These are phyloP conservation scores for Rhodomyrtus psidioides DNA, from an alignment of 441 rosid genomes.

Conservation along the genomic window DNA sequence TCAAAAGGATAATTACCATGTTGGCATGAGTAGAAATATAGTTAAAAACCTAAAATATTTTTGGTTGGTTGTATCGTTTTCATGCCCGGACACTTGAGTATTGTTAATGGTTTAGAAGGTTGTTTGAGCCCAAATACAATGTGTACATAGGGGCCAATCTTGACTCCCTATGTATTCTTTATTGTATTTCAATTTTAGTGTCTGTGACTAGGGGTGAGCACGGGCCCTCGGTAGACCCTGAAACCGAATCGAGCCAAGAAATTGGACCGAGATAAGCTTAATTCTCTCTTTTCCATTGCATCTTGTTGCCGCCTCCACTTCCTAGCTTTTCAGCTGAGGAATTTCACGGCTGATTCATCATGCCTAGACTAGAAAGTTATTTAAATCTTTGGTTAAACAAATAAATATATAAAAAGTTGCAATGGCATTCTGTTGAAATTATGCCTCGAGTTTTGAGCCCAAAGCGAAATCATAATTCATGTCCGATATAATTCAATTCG, in stretches of 20 bases:
- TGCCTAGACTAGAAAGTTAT: neutral
- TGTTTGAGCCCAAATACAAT: neutral
- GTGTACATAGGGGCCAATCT: neutral
- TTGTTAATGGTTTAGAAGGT: neutral
- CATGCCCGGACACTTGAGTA: too few species aligned
- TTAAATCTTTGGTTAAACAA: neutral
- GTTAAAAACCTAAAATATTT: too few species aligned
- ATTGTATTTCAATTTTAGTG: neutral
- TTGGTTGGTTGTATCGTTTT: too few species aligned
- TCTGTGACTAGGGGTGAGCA: neutral
- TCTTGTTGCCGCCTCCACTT: neutral
- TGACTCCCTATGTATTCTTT: neutral
- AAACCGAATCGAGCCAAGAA: too few species aligned
- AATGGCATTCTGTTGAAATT: too few species aligned
- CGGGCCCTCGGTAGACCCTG: accelerated
- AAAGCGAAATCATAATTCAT: too few species aligned
- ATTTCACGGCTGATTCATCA: neutral
- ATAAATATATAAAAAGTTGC: too few species aligned
- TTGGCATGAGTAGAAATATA: too few species aligned
- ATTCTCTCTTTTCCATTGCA: neutral
- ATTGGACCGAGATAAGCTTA: neutral
- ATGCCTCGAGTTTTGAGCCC: too few species aligned
- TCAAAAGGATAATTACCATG: too few species aligned
- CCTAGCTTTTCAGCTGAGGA: neutral
- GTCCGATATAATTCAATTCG: too few species aligned